Conservation (phyloP, 2,329 filamentous ascomycete species). For the Beauveria pseudobassiana region DNA sequence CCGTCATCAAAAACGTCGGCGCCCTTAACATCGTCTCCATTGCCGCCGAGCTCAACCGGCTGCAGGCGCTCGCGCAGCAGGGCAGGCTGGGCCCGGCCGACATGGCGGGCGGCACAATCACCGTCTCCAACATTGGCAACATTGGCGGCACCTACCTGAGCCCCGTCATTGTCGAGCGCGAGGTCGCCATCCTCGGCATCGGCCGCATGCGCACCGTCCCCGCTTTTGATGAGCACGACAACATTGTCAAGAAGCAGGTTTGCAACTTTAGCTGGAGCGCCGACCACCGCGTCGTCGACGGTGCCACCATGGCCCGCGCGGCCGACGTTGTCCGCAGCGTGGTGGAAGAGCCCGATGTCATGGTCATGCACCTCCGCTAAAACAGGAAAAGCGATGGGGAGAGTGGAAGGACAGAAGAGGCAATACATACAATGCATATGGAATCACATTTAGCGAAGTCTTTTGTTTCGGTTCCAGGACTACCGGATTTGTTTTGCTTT, state of each 20-base stretch:
- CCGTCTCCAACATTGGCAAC: conserved; percentile 91
- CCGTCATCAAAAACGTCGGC: conserved; percentile 81
- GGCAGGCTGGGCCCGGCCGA: conserved; percentile 70
- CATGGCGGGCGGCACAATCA: conserved; percentile 82
- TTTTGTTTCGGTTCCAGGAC: background rate
- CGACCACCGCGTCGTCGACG: conserved; percentile 89
- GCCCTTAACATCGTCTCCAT: conserved; percentile 70
- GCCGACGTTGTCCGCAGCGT: conserved; percentile 71
- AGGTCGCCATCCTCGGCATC: conserved; percentile 87
- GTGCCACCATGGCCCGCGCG: conserved; percentile 87
- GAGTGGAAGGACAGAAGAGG: background rate
- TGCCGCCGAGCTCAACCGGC: conserved; percentile 64
- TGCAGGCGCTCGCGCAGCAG: conserved; percentile 64
- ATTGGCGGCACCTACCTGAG: conserved; percentile 89
- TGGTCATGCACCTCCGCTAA: conserved; percentile 77
- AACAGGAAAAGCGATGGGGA: background rate
- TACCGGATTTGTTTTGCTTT: background rate
- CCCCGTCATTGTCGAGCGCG: conserved; percentile 82
- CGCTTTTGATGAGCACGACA: conserved; percentile 57
- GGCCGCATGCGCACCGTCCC: conserved; percentile 75
- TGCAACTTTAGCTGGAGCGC: conserved; percentile 95
- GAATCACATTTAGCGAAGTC: conserved; percentile 7
- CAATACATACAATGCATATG: conserved; percentile 2
- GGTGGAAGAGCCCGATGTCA: conserved; percentile 77
- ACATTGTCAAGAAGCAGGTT: conserved; percentile 67